These are phyloP conservation scores for Microsporum ferrugineum DNA, from an alignment of 2,329 filamentous ascomycete species.

Conservation along the genomic window DNA sequence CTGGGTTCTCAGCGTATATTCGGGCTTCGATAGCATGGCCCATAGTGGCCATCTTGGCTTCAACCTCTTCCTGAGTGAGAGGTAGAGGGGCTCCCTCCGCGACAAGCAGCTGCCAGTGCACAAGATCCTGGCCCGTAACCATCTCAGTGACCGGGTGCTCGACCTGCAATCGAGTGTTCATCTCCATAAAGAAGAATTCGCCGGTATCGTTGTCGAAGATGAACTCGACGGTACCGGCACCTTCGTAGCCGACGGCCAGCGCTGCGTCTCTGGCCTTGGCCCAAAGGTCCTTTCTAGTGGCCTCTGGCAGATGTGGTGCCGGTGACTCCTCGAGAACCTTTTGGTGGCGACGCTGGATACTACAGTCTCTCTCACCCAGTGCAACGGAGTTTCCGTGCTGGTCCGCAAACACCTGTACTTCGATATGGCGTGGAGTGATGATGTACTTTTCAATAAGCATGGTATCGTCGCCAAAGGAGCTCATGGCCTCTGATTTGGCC, in stretches of 20 bases:
- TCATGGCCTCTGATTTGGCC: constrained; percentile 52
- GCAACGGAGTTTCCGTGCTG: constrained; percentile 54
- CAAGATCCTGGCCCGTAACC: constrained; percentile 65
- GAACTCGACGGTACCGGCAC: constrained; percentile 57
- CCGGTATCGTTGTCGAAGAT: constrained; percentile 57
- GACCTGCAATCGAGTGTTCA: constrained; percentile 78
- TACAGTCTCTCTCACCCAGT: constrained; percentile 54
- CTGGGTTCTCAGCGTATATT: constrained; percentile 93
- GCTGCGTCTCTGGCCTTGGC: constrained; percentile 53
- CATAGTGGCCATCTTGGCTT: constrained; percentile 56
- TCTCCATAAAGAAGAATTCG: constrained; percentile 61
- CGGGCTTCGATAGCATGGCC: constrained; percentile 90
- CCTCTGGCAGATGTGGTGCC: constrained; percentile 49
- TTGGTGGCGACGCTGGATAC: constrained; percentile 54
- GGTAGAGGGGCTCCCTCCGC: constrained; percentile 60
- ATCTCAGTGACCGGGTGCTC: constrained; percentile 90
- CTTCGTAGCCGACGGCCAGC: constrained; percentile 53
- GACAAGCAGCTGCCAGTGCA: constrained; percentile 90
- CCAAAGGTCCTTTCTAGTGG: constrained; percentile 53
- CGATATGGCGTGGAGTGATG: constrained; percentile 54
- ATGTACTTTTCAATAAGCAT: constrained; percentile 60
- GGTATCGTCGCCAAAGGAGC: constrained; percentile 55
- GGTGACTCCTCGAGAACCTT: constrained; percentile 58
- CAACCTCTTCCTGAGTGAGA: constrained; percentile 53
- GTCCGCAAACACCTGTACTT: constrained; percentile 57